Evolutionary conservation across 2,329 filamentous ascomycete species (phyloP), one percentile per base, ranked within the genome.

Genomic region (Lasiodiplodia theobromae): DNA sequence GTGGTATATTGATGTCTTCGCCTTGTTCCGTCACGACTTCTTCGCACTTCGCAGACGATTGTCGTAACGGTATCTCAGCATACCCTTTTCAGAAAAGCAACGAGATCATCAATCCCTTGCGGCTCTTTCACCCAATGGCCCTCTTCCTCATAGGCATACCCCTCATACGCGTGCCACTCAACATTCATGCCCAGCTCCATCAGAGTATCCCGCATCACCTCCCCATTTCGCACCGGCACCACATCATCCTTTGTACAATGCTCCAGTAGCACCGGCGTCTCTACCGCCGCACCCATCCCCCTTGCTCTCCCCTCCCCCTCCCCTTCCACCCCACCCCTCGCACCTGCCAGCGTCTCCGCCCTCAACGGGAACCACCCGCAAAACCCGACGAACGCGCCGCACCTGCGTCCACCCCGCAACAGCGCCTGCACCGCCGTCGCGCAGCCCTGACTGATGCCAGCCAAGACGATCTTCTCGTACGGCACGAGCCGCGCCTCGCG

Each of bases 121-220:
- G 71, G 71, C 65, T 74, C 72, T 28, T 72, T 74, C 1, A 73
- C 23, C 73, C 72, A 74, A 56, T 74, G 73, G 0, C 72, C 71
- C 2, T 71, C 72, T 18, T 72, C 69, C 16, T 70, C 56, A 52
- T 74, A 74, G 3, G 12, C 25, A 8, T 56, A 52, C 69, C 71
- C 31, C 31, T 34, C 31, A 34, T 74, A 74, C 11, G 12, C 25
- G 8, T 53, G 56, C 69, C 71, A 73, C 25, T 69, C 69, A 11
- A 74, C 72, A 12, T 18, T 25, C 67, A 72, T 68, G 16, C 73
- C 71, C 21, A 73, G 53, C 38, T 28, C 14, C 5, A 28, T 58
- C 51, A 74, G 49, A 14, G 18, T 52, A 5, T 67, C 37, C 5
- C 28, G 11, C 21, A 73, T 34, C 8, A 14, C 28, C 14, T 56